Evolutionary conservation across 345 rosid genomes (phyloP).

Genomic region (Gossypium sturtianum): DNA sequence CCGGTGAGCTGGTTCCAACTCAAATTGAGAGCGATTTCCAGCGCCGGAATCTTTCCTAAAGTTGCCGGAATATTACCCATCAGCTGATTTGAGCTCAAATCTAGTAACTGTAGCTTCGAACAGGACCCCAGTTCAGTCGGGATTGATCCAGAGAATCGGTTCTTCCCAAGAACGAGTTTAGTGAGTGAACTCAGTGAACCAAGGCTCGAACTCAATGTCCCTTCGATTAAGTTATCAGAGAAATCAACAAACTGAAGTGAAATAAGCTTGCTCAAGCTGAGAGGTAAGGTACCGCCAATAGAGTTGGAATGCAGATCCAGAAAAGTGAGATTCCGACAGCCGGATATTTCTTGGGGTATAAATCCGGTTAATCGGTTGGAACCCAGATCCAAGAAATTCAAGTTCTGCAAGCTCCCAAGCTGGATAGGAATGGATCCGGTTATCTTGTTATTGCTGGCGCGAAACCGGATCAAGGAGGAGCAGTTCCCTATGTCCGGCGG

Average conservation of each 20-base stretch:
- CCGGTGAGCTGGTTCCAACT: conserved; percentile 70
- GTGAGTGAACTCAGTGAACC: conserved; percentile 60
- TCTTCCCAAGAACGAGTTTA: conserved; percentile 61
- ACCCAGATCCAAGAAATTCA: conserved; percentile 72
- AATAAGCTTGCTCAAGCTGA: conserved; percentile 37
- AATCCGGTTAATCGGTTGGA: conserved; percentile 58
- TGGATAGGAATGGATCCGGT: conserved; percentile 52
- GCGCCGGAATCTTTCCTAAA: conserved; percentile 56
- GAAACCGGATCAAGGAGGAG: conserved; percentile 49
- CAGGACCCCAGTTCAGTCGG: conserved; percentile 66
- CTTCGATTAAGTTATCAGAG: conserved; percentile 54
- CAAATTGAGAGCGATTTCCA: conserved; percentile 73
- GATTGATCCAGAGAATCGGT: conserved; percentile 55
- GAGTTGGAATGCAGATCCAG: conserved; percentile 79
- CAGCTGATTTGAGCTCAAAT: conserved; percentile 58
- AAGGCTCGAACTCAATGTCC: conserved; percentile 47
- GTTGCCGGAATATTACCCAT: conserved; percentile 58
- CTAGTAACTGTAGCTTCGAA: conserved; percentile 62
- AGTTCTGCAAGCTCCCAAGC: conserved; percentile 49
- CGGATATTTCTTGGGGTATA: conserved; percentile 50
- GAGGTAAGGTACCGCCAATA: conserved; percentile 54
- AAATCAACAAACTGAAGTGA: conserved; percentile 57
- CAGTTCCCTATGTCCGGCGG: conserved; percentile 70
- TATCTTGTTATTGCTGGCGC: conserved; percentile 53
- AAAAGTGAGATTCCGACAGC: conserved; percentile 61